phyloP scores from a whole-genome alignment of 2,329 filamentous ascomycete genomes.

The Aureobasidium sp. region DNA sequence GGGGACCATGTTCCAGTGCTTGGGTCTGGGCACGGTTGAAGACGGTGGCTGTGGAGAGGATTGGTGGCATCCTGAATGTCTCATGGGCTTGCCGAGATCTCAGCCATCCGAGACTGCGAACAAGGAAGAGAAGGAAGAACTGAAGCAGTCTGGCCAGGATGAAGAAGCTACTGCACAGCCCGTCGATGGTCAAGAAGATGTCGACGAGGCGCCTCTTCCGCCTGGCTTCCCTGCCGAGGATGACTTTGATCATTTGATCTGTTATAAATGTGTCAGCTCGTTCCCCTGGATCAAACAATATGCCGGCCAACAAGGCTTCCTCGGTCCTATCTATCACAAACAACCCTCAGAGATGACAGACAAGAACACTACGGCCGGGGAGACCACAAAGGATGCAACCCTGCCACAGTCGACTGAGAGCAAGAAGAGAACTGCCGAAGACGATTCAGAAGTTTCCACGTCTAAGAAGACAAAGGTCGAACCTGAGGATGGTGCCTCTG shows the following conservation, averaged over 20 bases:
- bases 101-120: slow-evolving; percentile 33
- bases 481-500: background rate
- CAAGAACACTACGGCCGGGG: background rate
- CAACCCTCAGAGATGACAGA: background rate
- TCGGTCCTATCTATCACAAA: slow-evolving; percentile 53
- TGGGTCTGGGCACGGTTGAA: slow-evolving; percentile 71
- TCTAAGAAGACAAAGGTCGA: background rate
- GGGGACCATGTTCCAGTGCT: slow-evolving; percentile 96
- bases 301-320: slow-evolving; percentile 68
- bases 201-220: slow-evolving; percentile 58
- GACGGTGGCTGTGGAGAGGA: slow-evolving; percentile 90
- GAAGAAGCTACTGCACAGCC: slow-evolving; percentile 32
- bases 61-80: slow-evolving; percentile 93
- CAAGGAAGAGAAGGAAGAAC: slow-evolving; percentile 15
- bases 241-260: slow-evolving; percentile 81
- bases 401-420: background rate
- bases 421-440: slow-evolving; percentile 12
- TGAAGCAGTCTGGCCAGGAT: background rate
- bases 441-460: background rate
- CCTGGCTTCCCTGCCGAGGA: slow-evolving; percentile 84
- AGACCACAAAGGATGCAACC: background rate
- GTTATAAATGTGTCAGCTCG: slow-evolving; percentile 84
- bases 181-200: slow-evolving; percentile 31
- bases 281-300: slow-evolving; percentile 90
- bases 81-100: slow-evolving; percentile 67